A percentile compares a stretch with the other conserved stretches of the same genome.
Conservation (phyloP, 2,329 filamentous ascomycete species). For the Monosporascus ibericus region DNA sequence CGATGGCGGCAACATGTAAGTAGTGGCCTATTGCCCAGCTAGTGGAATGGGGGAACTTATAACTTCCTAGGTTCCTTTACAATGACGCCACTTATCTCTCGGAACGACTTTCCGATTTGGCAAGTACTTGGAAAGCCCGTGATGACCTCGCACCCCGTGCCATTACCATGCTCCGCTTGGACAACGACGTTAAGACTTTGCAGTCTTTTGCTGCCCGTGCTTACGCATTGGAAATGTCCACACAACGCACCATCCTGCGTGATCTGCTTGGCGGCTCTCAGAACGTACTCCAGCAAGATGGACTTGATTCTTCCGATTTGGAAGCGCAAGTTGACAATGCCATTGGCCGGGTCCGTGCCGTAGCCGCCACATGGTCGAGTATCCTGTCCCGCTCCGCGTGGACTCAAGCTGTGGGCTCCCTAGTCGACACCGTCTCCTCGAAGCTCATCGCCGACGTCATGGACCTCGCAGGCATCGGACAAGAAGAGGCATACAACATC, state of each 20-base stretch:
- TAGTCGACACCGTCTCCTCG: constrained; percentile 52
- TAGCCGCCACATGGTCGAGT: constrained; percentile 50
- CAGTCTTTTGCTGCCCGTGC: constrained; percentile 56
- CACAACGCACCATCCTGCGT: constrained; percentile 55
- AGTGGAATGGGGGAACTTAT: constrained; percentile 3
- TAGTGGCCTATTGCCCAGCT: neutral
- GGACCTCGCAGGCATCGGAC: constrained; percentile 54
- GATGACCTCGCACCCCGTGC: constrained; percentile 45
- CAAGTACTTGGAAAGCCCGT: constrained; percentile 45
- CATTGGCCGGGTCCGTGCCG: constrained; percentile 43
- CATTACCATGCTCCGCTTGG: constrained; percentile 49
- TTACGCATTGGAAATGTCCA: constrained; percentile 54
- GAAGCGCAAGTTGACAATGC: constrained; percentile 43
- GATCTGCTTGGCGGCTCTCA: constrained; percentile 57
- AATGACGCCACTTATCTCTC: constrained; percentile 62
- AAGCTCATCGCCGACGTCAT: constrained; percentile 57
- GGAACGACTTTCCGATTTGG: constrained; percentile 47
- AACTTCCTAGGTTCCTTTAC: constrained; percentile 51
- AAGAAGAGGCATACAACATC: constrained; percentile 58
- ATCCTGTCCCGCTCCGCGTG: constrained; percentile 56
- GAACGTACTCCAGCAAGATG: constrained; percentile 53
- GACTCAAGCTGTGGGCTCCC: constrained; percentile 55
- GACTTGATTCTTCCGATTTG: constrained; percentile 37
- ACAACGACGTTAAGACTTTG: constrained; percentile 54
- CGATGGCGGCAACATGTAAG: constrained; percentile 58